Conservation (phyloP, 1,139 yeast genomes). For the Scheffersomyces stambukii region DNA sequence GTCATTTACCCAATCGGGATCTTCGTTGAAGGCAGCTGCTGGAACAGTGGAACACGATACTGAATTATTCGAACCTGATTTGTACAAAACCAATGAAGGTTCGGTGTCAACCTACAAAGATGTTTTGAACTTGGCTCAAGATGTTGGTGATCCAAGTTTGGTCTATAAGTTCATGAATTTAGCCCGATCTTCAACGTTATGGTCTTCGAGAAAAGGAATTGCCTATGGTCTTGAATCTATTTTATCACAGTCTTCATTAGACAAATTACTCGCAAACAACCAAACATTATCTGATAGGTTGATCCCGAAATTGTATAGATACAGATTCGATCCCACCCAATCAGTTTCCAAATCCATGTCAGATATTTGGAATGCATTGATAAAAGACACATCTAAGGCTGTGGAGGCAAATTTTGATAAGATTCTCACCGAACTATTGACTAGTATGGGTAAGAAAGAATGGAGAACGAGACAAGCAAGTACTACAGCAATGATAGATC, state of each 20-base stretch:
- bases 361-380: slow-evolving; percentile 79
- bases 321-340: slow-evolving; percentile 77
- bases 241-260: slow-evolving; percentile 72
- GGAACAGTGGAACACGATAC: slow-evolving; percentile 80
- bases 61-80: slow-evolving; percentile 79
- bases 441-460: slow-evolving; percentile 75
- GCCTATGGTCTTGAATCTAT: slow-evolving; percentile 91
- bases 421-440: slow-evolving; percentile 63
- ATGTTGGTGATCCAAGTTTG: slow-evolving; percentile 91
- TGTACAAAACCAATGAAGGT: slow-evolving; percentile 74
- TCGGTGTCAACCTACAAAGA: slow-evolving; percentile 87
- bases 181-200: slow-evolving; percentile 81
- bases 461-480: slow-evolving; percentile 96
- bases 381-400: slow-evolving; percentile 56
- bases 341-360: slow-evolving; percentile 80
- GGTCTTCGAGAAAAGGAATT: slow-evolving; percentile 92
- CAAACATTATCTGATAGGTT: slow-evolving; percentile 52
- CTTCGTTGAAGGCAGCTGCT: slow-evolving; percentile 47
- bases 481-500: slow-evolving; percentile 66
- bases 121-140: slow-evolving; percentile 80
- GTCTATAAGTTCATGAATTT: slow-evolving; percentile 93
- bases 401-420: slow-evolving; percentile 50
- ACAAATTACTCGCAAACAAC: slow-evolving; percentile 55
- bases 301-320: slow-evolving; percentile 79
- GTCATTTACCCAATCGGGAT: slow-evolving; percentile 71